Percentiles rank a stretch among this genome's conserved stretches.
phyloP scores from a whole-genome alignment of 352 stramenopile genomes.

The Phytophthora pluvialis region DNA sequence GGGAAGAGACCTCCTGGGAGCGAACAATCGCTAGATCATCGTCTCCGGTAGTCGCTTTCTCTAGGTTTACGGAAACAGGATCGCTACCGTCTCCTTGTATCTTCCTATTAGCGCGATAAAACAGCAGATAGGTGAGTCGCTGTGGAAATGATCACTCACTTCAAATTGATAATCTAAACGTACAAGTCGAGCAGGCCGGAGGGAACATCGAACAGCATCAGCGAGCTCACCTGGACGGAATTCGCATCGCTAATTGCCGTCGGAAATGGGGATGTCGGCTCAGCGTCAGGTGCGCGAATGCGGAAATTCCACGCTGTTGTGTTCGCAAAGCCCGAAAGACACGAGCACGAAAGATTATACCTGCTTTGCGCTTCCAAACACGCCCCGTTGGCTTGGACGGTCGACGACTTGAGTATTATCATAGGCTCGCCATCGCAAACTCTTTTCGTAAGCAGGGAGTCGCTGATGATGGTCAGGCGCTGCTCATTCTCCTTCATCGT shows the following conservation, averaged over 20 bases:
- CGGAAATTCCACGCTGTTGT: conserved; percentile 43
- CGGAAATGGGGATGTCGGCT: conserved; percentile 21
- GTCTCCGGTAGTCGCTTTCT: conserved; percentile 27
- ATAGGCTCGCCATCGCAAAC: conserved; percentile 46
- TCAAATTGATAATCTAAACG: conserved; percentile 2
- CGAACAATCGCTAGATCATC: conserved; percentile 30
- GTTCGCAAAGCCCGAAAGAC: conserved; percentile 40
- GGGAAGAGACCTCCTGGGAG: conserved; percentile 21
- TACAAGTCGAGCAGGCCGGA: conserved; percentile 33
- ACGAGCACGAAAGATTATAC: conserved; percentile 58
- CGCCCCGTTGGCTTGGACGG: conserved; percentile 32
- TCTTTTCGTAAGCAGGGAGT: conserved; percentile 39
- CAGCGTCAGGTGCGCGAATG: conserved; percentile 25
- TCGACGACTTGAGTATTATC: conserved; percentile 45
- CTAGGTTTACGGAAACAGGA: conserved; percentile 32
- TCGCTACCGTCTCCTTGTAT: conserved; percentile 30
- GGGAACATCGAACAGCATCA: conserved; percentile 41
- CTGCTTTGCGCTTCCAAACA: conserved; percentile 38
- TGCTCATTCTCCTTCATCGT: conserved; percentile 37
- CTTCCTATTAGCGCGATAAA: conserved; percentile 20
- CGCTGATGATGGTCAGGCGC: conserved; percentile 40
- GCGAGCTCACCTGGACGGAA: conserved; percentile 30
- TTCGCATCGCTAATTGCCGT: conserved; percentile 11
- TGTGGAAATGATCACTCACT: neutral
- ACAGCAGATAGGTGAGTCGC: neutral